Evolutionary conservation across 1,139 yeast species (phyloP).

Genomic region (Debaryomyces udenii): DNA sequence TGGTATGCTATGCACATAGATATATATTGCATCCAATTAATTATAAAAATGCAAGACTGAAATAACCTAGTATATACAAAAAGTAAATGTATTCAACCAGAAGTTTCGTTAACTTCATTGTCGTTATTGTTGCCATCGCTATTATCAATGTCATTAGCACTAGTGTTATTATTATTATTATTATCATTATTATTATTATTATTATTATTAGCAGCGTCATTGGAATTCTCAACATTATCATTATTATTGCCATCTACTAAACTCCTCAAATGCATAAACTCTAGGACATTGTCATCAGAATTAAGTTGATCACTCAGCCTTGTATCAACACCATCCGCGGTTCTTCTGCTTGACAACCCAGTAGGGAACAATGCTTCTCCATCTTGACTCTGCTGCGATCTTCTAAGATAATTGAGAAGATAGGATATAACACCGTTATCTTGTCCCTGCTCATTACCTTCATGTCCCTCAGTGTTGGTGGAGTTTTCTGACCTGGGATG

Average conservation of each 20-base stretch:
- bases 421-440: slow-evolving; percentile 24
- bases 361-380: slow-evolving; percentile 41
- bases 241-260: slow-evolving; percentile 27
- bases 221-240: slow-evolving; percentile 13
- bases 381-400: slow-evolving; percentile 16
- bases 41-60: slow-evolving; percentile 2
- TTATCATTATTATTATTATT: slow-evolving; percentile 3
- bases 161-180: neutral
- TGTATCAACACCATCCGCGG: slow-evolving; percentile 51
- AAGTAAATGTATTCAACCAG: neutral
- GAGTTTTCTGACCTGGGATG: neutral
- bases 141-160: slow-evolving; percentile 6
- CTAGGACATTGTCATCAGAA: slow-evolving; percentile 24
- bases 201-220: slow-evolving; percentile 13
- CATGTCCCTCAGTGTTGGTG: neutral
- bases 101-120: neutral
- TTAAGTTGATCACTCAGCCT: slow-evolving; percentile 14
- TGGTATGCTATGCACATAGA: too few relatives aligned
- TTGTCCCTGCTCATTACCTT: neutral
- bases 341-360: slow-evolving; percentile 57
- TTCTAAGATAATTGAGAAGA: slow-evolving; percentile 28
- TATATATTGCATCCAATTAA: too few relatives aligned
- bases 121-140: slow-evolving; percentile 5
- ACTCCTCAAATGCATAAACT: slow-evolving; percentile 31
- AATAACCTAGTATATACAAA: slow-evolving; percentile 1